Evolutionary conservation across 805 yeast species (phyloP).

Genomic region (Barnettozyma vustinii): DNA sequence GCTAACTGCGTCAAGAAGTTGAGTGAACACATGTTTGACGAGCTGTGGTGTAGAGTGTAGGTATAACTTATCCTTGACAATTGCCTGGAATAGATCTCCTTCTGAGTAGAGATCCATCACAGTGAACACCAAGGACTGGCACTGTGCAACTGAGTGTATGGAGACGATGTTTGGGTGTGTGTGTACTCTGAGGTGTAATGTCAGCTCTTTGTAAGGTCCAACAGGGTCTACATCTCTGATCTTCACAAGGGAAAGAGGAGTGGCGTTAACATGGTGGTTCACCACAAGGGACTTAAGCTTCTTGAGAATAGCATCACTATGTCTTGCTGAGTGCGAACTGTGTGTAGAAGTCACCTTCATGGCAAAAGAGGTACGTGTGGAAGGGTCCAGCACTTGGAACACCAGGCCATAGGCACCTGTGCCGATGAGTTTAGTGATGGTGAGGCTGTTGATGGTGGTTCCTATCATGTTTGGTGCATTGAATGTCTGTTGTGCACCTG

Average conservation of each 20-base stretch:
- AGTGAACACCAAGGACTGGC: slow-evolving; percentile 53
- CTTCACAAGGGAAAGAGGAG: background rate
- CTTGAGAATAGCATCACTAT: slow-evolving; percentile 21
- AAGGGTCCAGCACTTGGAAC: slow-evolving; percentile 56
- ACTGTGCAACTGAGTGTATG: slow-evolving; percentile 66
- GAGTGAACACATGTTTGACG: slow-evolving; percentile 58
- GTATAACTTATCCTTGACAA: slow-evolving; percentile 69
- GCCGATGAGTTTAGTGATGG: slow-evolving; percentile 37
- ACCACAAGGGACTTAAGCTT: slow-evolving; percentile 17
- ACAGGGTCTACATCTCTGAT: slow-evolving; percentile 16
- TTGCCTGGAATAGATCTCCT: slow-evolving; percentile 83
- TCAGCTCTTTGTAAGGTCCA: slow-evolving; percentile 50
- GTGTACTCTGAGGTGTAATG: slow-evolving; percentile 70
- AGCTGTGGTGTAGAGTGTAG: slow-evolving; percentile 39
- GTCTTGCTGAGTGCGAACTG: slow-evolving; percentile 6
- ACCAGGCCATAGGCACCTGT: slow-evolving; percentile 86
- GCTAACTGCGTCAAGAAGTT: slow-evolving; percentile 75
- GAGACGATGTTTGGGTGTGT: slow-evolving; percentile 73
- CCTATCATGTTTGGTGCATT: slow-evolving; percentile 4
- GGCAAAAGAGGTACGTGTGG: slow-evolving; percentile 51
- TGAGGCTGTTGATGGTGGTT: slow-evolving; percentile 16
- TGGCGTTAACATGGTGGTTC: slow-evolving; percentile 4
- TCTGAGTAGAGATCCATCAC: slow-evolving; percentile 82
- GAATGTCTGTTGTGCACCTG: background rate
- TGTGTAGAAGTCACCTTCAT: slow-evolving; percentile 54